Conservation (phyloP, 768 basidiomycete genomes). For the Lactarius sp. region DNA sequence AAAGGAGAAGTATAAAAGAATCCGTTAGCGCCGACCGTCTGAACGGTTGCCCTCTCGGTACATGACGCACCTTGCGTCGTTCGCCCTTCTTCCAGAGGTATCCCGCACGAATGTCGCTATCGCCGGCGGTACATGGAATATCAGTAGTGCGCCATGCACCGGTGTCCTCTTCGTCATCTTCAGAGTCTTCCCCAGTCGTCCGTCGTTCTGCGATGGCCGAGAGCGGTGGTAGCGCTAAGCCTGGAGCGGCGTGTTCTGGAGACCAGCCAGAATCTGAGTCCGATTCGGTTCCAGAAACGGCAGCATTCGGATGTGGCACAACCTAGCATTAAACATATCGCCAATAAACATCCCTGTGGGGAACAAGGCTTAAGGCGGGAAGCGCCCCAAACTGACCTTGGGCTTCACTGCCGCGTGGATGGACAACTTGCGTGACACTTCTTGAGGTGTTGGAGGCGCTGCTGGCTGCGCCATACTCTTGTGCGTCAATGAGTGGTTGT, state of each 20-base stretch:
- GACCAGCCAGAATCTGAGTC: slow-evolving; percentile 72
- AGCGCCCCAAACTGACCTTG: slow-evolving; percentile 30
- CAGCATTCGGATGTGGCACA: slow-evolving; percentile 31
- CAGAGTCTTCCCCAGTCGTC: slow-evolving; percentile 34
- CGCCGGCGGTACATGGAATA: slow-evolving; percentile 47
- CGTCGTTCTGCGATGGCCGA: slow-evolving; percentile 75
- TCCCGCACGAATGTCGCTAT: slow-evolving; percentile 80
- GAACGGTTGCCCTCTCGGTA: background rate
- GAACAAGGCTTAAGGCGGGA: slow-evolving; percentile 21
- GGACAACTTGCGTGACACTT: slow-evolving; percentile 81
- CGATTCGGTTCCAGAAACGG: slow-evolving; percentile 75
- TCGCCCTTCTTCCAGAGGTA: slow-evolving; percentile 99
- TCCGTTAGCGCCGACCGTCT: background rate
- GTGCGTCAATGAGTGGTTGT: background rate
- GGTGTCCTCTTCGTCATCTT: slow-evolving; percentile 80
- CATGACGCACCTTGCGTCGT: slow-evolving; percentile 74
- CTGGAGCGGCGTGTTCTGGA: slow-evolving; percentile 38
- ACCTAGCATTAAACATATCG: slow-evolving; percentile 25
- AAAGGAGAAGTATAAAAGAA: background rate
- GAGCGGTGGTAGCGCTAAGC: slow-evolving; percentile 30
- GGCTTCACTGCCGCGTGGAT: slow-evolving; percentile 58
- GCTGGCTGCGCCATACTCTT: slow-evolving; percentile 28
- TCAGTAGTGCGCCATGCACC: slow-evolving; percentile 61
- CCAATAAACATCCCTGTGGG: background rate
- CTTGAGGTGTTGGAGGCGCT: slow-evolving; percentile 77